These are phyloP conservation scores for Cystoderma amianthinum DNA, from an alignment of 768 basidiomycete species.

Conservation along the genomic window DNA sequence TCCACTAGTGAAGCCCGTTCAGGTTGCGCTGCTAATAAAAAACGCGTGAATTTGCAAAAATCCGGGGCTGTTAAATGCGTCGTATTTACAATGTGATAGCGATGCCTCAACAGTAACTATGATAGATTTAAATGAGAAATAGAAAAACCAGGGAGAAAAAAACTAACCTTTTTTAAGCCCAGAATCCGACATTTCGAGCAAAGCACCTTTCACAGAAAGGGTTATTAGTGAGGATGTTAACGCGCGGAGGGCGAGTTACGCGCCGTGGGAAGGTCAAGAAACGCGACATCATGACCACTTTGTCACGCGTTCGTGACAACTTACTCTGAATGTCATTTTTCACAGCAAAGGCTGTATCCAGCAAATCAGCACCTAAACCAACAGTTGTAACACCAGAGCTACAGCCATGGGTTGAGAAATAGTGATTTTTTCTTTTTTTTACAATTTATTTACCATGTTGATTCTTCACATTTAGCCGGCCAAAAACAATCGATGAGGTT, in stretches of 20 bases:
- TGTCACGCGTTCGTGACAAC: slow-evolving; percentile 43
- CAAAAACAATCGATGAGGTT: slow-evolving; percentile 96
- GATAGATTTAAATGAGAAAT: neutral
- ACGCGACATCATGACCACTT: slow-evolving; percentile 33
- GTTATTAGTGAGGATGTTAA: too few relatives aligned
- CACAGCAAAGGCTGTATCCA: slow-evolving; percentile 33
- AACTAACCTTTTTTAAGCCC: slow-evolving; percentile 26
- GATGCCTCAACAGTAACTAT: neutral
- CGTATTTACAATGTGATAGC: slow-evolving; percentile 16
- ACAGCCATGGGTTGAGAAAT: slow-evolving; percentile 99
- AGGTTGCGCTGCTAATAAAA: slow-evolving; percentile 22
- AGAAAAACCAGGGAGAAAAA: neutral
- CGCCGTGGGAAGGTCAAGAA: slow-evolving; percentile 22
- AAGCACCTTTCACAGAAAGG: slow-evolving; percentile 13
- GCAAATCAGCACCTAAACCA: slow-evolving; percentile 35
- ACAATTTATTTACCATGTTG: slow-evolving; percentile 4
- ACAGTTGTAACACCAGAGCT: slow-evolving; percentile 42
- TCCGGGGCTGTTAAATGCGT: slow-evolving; percentile 15
- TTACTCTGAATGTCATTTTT: slow-evolving; percentile 60
- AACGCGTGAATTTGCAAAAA: slow-evolving; percentile 17
- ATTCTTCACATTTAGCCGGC: slow-evolving; percentile 55
- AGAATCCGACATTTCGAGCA: slow-evolving; percentile 28
- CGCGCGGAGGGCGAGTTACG: too few relatives aligned
- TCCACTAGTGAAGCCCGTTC: slow-evolving; percentile 45
- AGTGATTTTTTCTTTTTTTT: slow-evolving; percentile 52